Percentiles rank a stretch among this genome's conserved stretches.
Evolutionary conservation across 441 rosid genomes (phyloP).

Genomic region (Eutrema salsugineum): DNA sequence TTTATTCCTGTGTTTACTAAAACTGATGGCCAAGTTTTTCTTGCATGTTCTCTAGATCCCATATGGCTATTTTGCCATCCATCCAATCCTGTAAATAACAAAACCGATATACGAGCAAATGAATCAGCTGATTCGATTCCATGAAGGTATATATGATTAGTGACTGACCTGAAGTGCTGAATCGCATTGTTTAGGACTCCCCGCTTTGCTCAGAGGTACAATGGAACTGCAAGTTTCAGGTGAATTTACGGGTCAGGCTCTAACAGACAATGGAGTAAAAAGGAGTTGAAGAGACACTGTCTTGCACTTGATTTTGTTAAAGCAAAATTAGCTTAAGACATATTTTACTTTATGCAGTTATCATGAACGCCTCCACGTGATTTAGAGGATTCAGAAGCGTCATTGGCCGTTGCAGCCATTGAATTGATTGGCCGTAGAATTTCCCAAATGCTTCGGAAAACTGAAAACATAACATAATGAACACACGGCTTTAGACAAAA

Average conservation of each 20-base stretch:
- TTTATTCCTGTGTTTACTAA: conserved; percentile 19
- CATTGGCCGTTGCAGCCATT: conserved; percentile 60
- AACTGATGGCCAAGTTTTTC: conserved; percentile 53
- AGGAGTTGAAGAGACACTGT: background rate
- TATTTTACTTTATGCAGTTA: conserved; percentile 78
- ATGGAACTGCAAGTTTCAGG: conserved; percentile 59
- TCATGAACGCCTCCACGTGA: conserved; percentile 71
- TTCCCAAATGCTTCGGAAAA: conserved; percentile 95
- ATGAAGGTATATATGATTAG: background rate
- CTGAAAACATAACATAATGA: conserved; percentile 35
- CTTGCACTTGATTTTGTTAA: background rate
- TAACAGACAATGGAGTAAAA: background rate
- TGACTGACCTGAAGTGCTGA: conserved; percentile 91
- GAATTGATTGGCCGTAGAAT: conserved; percentile 86
- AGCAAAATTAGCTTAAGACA: background rate
- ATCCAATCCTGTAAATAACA: conserved; percentile 60
- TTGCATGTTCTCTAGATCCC: conserved; percentile 73
- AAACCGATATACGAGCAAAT: background rate
- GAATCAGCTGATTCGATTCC: background rate
- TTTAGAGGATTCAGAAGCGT: conserved; percentile 54
- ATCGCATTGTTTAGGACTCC: conserved; percentile 50
- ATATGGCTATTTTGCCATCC: conserved; percentile 81
- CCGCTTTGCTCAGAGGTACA: conserved; percentile 46
- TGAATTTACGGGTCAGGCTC: background rate
- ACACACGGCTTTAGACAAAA: background rate